A percentile compares a stretch with the other conserved stretches of the same genome.
Conservation (phyloP, 2,329 filamentous ascomycete genomes). For the Talaromyces piceae region DNA sequence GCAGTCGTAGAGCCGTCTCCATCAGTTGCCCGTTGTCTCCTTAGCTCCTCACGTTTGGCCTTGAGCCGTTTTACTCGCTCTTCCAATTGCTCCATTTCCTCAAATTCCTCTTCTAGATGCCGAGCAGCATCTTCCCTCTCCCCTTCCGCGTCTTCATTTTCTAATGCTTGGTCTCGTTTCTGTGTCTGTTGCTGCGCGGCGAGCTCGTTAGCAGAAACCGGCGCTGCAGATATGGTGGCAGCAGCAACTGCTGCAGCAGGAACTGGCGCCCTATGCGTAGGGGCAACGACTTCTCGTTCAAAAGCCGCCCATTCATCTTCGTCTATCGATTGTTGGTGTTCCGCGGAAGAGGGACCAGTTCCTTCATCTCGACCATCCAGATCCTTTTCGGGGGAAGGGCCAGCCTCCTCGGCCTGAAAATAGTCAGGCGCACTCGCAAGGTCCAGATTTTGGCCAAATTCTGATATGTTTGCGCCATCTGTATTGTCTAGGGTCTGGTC, state of each 20-base stretch:
- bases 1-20: conserved; percentile 7
- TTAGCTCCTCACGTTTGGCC: conserved; percentile 62
- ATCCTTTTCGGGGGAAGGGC: conserved; percentile 11
- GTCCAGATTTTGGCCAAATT: background rate
- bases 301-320: conserved; percentile 84
- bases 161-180: conserved; percentile 34
- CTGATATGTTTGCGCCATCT: conserved; percentile 7
- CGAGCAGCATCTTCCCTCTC: conserved; percentile 70
- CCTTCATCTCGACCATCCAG: background rate
- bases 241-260: conserved; percentile 29
- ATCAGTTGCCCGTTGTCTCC: conserved; percentile 31
- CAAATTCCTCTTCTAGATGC: conserved; percentile 68
- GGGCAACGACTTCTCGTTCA: conserved; percentile 66
- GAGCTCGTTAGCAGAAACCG: conserved; percentile 57
- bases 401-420: conserved; percentile 19
- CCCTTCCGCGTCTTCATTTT: conserved; percentile 53
- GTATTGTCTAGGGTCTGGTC: conserved; percentile 26
- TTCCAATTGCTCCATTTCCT: conserved; percentile 75
- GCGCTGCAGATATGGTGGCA: conserved; percentile 62
- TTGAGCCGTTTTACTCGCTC: conserved; percentile 61
- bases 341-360: conserved; percentile 1
- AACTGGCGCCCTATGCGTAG: conserved; percentile 26
- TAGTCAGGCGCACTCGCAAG: conserved; percentile 21
- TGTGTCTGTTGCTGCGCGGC: conserved; percentile 47
- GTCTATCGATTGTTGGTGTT: conserved; percentile 42